Evolutionary conservation across 345 rosid species (phyloP).

Genomic region (Citrus unshiu): DNA sequence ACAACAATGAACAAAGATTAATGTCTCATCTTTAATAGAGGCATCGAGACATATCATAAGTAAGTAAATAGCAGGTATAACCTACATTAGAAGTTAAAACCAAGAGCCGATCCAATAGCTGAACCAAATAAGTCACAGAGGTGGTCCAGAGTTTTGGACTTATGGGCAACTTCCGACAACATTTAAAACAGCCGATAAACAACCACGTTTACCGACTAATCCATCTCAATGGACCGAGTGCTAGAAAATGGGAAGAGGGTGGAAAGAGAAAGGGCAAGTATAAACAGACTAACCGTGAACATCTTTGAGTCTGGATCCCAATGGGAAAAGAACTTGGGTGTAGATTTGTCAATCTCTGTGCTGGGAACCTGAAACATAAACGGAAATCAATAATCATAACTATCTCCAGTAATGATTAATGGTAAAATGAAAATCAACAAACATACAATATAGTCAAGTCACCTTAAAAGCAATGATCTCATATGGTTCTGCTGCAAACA

Average conservation of each 20-base stretch:
- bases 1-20: background rate
- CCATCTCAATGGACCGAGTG: background rate
- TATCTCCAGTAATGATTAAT: background rate
- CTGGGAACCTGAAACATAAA: constrained; percentile 77
- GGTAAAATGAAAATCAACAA: constrained; percentile 3
- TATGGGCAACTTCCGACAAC: background rate
- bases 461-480: constrained; percentile 98
- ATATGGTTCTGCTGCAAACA: constrained; percentile 96
- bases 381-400: constrained; percentile 1
- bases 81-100: background rate
- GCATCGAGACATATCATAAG: background rate
- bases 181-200: background rate
- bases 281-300: constrained; percentile 71
- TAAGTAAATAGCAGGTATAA: background rate
- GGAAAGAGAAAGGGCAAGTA: background rate
- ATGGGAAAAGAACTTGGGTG: constrained; percentile 95
- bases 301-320: constrained; percentile 99
- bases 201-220: background rate
- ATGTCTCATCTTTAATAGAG: background rate
- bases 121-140: background rate
- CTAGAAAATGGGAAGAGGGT: background rate
- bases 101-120: background rate
- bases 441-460: background rate
- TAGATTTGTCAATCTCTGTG: constrained; percentile 95
- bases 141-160: background rate